Percentiles rank a stretch among this genome's conserved stretches.
Evolutionary conservation across 139 green algal genomes (phyloP).

Genomic region (Raphidocelis subcapitata): DNA sequence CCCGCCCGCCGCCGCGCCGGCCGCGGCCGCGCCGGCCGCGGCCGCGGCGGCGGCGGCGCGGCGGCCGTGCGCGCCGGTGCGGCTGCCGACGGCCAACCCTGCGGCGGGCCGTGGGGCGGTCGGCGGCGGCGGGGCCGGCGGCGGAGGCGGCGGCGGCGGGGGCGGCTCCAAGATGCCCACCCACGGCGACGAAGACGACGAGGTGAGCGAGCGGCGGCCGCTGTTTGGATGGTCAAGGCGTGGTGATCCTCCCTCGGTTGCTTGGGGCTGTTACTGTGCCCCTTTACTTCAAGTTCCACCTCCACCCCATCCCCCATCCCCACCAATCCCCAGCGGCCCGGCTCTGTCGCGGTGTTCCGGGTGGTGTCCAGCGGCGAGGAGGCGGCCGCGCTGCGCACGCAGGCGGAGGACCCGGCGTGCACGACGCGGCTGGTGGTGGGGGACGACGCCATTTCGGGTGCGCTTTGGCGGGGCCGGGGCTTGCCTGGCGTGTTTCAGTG

Average conservation of each 20-base stretch:
- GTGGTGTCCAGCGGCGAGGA: background rate
- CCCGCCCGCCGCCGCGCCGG: too few relatives aligned
- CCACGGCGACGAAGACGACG: slow-evolving; percentile 7
- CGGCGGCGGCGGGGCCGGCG: background rate
- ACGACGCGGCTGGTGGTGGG: slow-evolving; percentile 18
- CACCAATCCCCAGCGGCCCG: too few relatives aligned
- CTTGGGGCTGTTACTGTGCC: too few relatives aligned
- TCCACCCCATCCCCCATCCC: too few relatives aligned
- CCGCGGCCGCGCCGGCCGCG: background rate
- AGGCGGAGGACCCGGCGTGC: slow-evolving; percentile 6
- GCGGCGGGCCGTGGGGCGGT: too few relatives aligned
- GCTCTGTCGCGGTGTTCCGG: slow-evolving; percentile 6
- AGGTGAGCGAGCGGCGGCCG: slow-evolving; percentile 4
- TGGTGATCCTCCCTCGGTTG: too few relatives aligned
- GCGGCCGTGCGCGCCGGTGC: slow-evolving; percentile 10
- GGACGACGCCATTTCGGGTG: slow-evolving; percentile 10
- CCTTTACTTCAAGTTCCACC: too few relatives aligned
- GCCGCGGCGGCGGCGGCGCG: background rate
- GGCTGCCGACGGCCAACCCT: slow-evolving; percentile 3
- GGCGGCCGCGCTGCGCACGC: background rate
- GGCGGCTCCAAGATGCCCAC: background rate
- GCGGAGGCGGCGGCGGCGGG: background rate
- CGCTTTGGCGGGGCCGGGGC: too few relatives aligned
- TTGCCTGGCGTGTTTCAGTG: too few relatives aligned
- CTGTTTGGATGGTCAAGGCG: too few relatives aligned